Percentiles rank a stretch among this genome's conserved stretches.
Conservation (phyloP, 2,329 filamentous ascomycete species). For the Davidsoniella virescens region DNA sequence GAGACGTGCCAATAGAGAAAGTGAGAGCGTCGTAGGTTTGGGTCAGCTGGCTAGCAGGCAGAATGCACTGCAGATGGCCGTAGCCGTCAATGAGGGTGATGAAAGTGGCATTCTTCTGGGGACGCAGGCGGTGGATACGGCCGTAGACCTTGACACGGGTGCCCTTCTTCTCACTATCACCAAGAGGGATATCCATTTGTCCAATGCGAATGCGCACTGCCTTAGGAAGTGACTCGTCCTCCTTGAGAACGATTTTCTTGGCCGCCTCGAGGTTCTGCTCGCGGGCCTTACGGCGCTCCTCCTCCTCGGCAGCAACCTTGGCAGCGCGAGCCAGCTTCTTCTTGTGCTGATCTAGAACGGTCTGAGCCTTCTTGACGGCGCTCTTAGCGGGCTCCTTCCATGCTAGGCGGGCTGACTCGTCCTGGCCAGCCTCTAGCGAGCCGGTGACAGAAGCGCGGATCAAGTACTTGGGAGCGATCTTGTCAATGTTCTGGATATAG, state of each 20-base stretch:
- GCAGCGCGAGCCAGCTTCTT: constrained; percentile 72
- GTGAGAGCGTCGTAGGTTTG: constrained; percentile 86
- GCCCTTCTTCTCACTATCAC: constrained; percentile 43
- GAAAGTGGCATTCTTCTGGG: constrained; percentile 75
- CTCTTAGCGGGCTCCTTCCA: constrained; percentile 78
- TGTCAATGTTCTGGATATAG: constrained; percentile 52
- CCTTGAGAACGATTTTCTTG: constrained; percentile 53
- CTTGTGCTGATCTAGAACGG: constrained; percentile 57
- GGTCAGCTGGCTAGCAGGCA: constrained; percentile 60
- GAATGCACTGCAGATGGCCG: constrained; percentile 61
- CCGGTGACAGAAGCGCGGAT: constrained; percentile 52
- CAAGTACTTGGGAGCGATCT: constrained; percentile 42
- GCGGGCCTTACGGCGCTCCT: constrained; percentile 55
- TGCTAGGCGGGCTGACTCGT: constrained; percentile 44
- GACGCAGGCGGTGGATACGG: constrained; percentile 63
- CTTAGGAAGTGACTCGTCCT: constrained; percentile 57
- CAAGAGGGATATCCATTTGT: constrained; percentile 46
- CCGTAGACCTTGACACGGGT: constrained; percentile 67
- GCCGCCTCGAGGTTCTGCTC: constrained; percentile 55
- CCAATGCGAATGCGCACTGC: constrained; percentile 62
- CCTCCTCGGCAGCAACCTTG: constrained; percentile 53
- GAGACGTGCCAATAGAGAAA: constrained; percentile 72
- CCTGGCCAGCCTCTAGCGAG: constrained; percentile 42
- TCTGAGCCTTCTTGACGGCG: constrained; percentile 70
- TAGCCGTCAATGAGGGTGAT: constrained; percentile 76